Conservation (phyloP, 2,329 filamentous ascomycete genomes). For the Furcasterigmium sp. region DNA sequence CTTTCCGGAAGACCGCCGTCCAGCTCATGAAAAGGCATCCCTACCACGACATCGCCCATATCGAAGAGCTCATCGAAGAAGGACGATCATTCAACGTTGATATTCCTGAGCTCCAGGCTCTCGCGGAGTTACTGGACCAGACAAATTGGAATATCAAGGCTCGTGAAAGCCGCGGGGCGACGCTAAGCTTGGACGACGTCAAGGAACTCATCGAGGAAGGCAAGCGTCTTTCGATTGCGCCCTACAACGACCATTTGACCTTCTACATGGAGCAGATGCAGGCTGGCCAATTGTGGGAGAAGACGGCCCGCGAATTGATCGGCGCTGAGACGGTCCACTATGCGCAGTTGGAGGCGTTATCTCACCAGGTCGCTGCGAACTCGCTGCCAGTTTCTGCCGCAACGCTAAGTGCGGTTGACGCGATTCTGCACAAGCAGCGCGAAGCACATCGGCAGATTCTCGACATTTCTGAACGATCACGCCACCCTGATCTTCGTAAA, state of each 20-base stretch:
- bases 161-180: constrained; percentile 54
- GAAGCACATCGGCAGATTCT: constrained; percentile 88
- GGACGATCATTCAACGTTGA: constrained; percentile 88
- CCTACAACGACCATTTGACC: constrained; percentile 73
- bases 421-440: constrained; percentile 90
- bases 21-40: constrained; percentile 64
- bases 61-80: constrained; percentile 77
- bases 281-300: constrained; percentile 83
- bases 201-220: constrained; percentile 73
- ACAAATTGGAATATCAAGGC: constrained; percentile 85
- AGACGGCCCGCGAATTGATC: constrained; percentile 88
- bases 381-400: constrained; percentile 76
- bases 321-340: constrained; percentile 89
- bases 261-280: constrained; percentile 71
- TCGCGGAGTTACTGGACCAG: constrained; percentile 77
- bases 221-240: constrained; percentile 68
- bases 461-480: constrained; percentile 73
- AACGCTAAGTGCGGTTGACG: constrained; percentile 77
- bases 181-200: constrained; percentile 73
- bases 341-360: constrained; percentile 87
- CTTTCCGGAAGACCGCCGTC: constrained; percentile 74
- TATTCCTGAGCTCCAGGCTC: constrained; percentile 77
- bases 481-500: constrained; percentile 67
- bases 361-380: constrained; percentile 66
- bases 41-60: constrained; percentile 54